A percentile compares a stretch with the other conserved stretches of the same genome.
phyloP scores from a whole-genome alignment of 1,284 basidiomycete genomes.

The Xerocomus amazonicus region DNA sequence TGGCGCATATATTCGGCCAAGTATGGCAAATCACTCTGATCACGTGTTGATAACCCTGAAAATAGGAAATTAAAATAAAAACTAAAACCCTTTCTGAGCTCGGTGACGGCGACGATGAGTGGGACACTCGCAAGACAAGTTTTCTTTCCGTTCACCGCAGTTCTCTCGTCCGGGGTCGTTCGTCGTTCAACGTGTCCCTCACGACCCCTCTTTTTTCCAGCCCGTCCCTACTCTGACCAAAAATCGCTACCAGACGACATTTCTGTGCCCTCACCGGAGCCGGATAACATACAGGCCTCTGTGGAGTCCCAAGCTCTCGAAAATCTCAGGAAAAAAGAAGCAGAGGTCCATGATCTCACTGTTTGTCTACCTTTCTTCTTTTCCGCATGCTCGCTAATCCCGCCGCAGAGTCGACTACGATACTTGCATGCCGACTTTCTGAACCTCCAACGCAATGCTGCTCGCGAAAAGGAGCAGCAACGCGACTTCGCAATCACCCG shows the following conservation, averaged over 20 bases:
- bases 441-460: conserved; percentile 89
- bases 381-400: conserved; percentile 4
- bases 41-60: conserved; percentile 21
- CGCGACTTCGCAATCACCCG: conserved; percentile 90
- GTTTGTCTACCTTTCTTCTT: conserved; percentile 41
- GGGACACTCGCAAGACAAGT: conserved; percentile 46
- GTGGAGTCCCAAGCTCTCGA: conserved; percentile 38
- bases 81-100: too few species aligned
- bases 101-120: conserved; percentile 39
- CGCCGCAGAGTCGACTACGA: conserved; percentile 68
- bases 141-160: conserved; percentile 55
- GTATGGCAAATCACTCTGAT: conserved; percentile 8
- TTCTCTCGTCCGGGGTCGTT: conserved; percentile 46
- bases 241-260: conserved; percentile 28
- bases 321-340: conserved; percentile 70
- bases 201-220: conserved; percentile 22
- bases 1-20: neutral
- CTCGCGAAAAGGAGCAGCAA: conserved; percentile 88
- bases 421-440: conserved; percentile 94
- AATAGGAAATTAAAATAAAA: neutral
- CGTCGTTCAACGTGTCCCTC: conserved; percentile 36
- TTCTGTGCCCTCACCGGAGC: conserved; percentile 31
- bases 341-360: conserved; percentile 69
- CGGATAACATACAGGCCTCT: conserved; percentile 28
- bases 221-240: conserved; percentile 54